Evolutionary conservation across 1,139 yeast species (phyloP), one percentile per base, ranked within the genome.

Genomic region (Candida sojae): DNA sequence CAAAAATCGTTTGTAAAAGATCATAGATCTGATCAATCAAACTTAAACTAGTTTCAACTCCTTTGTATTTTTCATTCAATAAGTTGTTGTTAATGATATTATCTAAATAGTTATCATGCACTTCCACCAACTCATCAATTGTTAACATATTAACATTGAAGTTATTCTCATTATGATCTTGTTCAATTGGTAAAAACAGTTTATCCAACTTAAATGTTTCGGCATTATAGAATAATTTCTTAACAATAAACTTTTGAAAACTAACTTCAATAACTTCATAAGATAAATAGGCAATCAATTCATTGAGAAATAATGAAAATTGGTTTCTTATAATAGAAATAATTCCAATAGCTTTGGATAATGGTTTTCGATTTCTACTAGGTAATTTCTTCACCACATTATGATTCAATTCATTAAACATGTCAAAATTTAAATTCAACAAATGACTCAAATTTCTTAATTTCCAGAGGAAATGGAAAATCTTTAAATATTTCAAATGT

Each of bases 381-480:
- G 44, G 32, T 17, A 41, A 41, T 6, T 33, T 26, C 13, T n/a
- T 41, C 31, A 44, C 46, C 42, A 63, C 64, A 50, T 68, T 73
- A 5, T 73, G 61, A 46, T 75, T 71, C 53, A 44, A 64, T 46
- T 46, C 47, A 26, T 39, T 46, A 37, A 43, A 54, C 28, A 36
- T 39, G 26, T 39, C 52, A 39, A 66, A 70, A 55, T 71, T 77
- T 9, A 73, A 61, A 49, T 77, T 73, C 51, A 86, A 70, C 48
- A 82, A 68, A 57, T 67, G 75, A 32, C 79, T 78, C 30, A 86
- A 78, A 53, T 89, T 84, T 53, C 84, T 80, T 39, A 92, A 68
- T 53, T 86, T 81, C 92, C 97, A 89, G 36, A 93, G 65, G 59
- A 91, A 89, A 60, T 91, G 89, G 69, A 93, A 93, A 57, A 92